Evolutionary conservation across 2,329 filamentous ascomycete genomes (phyloP).

Genomic region (Penicillium sp.): DNA sequence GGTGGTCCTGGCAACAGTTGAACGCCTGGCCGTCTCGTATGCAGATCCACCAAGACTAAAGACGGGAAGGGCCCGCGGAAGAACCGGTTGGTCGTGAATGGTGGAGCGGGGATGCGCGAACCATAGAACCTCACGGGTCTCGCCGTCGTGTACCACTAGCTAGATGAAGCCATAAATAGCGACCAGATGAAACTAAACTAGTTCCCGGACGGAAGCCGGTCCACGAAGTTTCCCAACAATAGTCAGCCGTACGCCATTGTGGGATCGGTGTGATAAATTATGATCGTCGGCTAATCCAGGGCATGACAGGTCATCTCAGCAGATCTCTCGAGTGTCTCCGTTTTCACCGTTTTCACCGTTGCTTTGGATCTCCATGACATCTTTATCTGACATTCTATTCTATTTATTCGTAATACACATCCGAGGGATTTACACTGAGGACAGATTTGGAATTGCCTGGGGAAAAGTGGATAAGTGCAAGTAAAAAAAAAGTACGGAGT

Average conservation of each 20-base stretch:
- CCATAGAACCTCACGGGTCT: background rate
- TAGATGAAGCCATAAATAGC: background rate
- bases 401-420: background rate
- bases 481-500: background rate
- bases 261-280: background rate
- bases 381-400: background rate
- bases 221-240: background rate
- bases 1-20: background rate
- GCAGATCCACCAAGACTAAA: background rate
- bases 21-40: background rate
- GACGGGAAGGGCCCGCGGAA: background rate
- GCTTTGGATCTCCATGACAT: background rate
- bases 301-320: slow-evolving; percentile 5
- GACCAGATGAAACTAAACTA: background rate
- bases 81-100: background rate
- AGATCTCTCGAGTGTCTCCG: background rate
- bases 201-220: background rate
- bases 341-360: background rate
- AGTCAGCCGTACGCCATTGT: background rate
- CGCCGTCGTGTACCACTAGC: background rate
- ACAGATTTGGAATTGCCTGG: background rate
- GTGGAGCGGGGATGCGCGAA: background rate
- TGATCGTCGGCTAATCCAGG: background rate
- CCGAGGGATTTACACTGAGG: background rate
- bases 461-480: slow-evolving; percentile 3